A percentile compares a stretch with the other conserved stretches of the same genome.
These are phyloP conservation scores for Rubia yunnanensis DNA, from an alignment of 257 asterid genomes.

Conservation along the genomic window DNA sequence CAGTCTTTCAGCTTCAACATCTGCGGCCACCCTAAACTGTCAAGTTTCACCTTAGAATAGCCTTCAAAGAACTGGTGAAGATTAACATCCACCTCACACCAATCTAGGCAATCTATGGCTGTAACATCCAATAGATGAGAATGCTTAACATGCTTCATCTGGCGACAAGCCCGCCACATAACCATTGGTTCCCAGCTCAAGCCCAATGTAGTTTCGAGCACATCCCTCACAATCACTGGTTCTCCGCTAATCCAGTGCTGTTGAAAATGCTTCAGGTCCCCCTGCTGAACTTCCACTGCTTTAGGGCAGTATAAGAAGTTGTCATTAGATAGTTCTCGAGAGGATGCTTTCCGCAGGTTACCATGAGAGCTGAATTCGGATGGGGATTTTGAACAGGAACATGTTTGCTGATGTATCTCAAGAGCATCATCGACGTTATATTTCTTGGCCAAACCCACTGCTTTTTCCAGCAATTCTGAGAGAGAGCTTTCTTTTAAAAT, in stretches of 20 bases:
- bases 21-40: constrained; percentile 5
- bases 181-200: constrained; percentile 99
- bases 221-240: constrained; percentile 73
- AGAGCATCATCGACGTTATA: constrained; percentile 13
- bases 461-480: constrained; percentile 38
- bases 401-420: constrained; percentile 17
- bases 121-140: constrained; percentile 32
- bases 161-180: constrained; percentile 96
- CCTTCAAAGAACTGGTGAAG: constrained; percentile 17
- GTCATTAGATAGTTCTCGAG: constrained; percentile 46
- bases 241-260: constrained; percentile 74
- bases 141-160: constrained; percentile 31
- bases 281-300: constrained; percentile 40
- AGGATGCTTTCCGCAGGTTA: constrained; percentile 46
- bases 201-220: constrained; percentile 62
- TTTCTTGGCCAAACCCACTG: constrained; percentile 27
- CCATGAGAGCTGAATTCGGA: constrained; percentile 4
- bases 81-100: constrained; percentile 43
- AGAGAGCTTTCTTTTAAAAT: constrained; percentile 27
- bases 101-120: constrained; percentile 71
- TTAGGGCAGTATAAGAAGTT: constrained; percentile 60
- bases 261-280: constrained; percentile 59
- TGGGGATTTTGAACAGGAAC: constrained; percentile 32
- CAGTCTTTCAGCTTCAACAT: constrained; percentile 19
- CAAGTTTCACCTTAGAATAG: constrained; percentile 13